A percentile compares a stretch with the other conserved stretches of the same genome.
Evolutionary conservation across 1,284 basidiomycete species (phyloP).

Genomic region (Marasmius tenuissimus): DNA sequence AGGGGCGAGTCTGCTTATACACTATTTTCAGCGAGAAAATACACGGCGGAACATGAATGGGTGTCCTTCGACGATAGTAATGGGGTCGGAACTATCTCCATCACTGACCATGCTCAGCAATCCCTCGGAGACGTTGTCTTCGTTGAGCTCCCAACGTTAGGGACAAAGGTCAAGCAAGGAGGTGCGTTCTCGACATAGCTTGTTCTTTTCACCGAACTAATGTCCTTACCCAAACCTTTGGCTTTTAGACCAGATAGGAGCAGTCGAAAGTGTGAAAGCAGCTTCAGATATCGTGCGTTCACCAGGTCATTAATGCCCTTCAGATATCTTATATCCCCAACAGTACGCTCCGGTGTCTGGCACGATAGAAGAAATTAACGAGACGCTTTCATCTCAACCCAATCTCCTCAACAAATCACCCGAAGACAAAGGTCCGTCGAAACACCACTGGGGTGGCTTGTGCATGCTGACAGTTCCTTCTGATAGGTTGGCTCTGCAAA

Average conservation of each 20-base stretch:
- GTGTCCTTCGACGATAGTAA: slow-evolving; percentile 81
- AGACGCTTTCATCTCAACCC: slow-evolving; percentile 68
- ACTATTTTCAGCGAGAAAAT: slow-evolving; percentile 66
- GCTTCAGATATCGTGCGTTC: slow-evolving; percentile 88
- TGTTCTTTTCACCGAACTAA: background rate
- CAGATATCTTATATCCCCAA: slow-evolving; percentile 3
- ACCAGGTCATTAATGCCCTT: slow-evolving; percentile 5
- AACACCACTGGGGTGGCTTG: background rate
- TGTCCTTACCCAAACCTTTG: background rate
- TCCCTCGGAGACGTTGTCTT: slow-evolving; percentile 97
- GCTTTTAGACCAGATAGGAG: slow-evolving; percentile 82
- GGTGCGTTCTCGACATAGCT: slow-evolving; percentile 51
- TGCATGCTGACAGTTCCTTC: background rate
- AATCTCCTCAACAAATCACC: slow-evolving; percentile 89
- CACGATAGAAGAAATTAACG: slow-evolving; percentile 80
- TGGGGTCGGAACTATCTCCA: slow-evolving; percentile 81
- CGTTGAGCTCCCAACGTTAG: slow-evolving; percentile 86
- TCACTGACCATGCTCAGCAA: slow-evolving; percentile 94
- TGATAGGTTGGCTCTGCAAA: slow-evolving; percentile 93
- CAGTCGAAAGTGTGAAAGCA: slow-evolving; percentile 98
- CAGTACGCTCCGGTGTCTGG: slow-evolving; percentile 95
- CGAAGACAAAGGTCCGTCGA: slow-evolving; percentile 73
- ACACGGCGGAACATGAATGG: slow-evolving; percentile 91
- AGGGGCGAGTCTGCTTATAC: background rate
- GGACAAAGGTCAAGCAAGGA: slow-evolving; percentile 70